Evolutionary conservation across 2,329 filamentous ascomycete genomes (phyloP), one percentile per base, ranked within the genome.

Genomic region (Alternaria brassicicola): DNA sequence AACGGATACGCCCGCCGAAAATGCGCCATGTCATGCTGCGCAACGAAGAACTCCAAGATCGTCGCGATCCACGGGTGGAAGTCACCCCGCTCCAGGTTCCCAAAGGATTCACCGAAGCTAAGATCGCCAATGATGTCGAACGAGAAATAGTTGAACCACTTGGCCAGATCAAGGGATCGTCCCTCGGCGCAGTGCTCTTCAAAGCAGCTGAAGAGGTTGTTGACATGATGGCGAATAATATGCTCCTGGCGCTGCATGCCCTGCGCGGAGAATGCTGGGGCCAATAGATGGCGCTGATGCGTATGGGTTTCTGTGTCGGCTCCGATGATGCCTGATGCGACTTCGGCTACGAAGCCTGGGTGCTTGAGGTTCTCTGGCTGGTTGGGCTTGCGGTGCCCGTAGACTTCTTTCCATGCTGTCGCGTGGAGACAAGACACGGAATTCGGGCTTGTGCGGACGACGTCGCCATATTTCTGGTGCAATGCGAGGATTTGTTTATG

Each of bases 21-120:
- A 21, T 51, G 51, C 42, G 51, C 51, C 51, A 54, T 47, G 10
- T 54, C 51, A 30, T 54, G 51, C 6, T 54, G 51, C 13, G 64
- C 62, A 17, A 54, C 35, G 7, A 61, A 66, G 25, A 67, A 56
- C n/a, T 64, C 54, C 12, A 59, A 54, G n/a, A 66, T 67, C 3
- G 63, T 54, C 5, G 63, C 56, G 6, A 69, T 57, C 66, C 66
- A 69, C 25, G 63, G 65, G 8, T 59, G 61, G 38, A 67, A 69
- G 10, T 57, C 57, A 28, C 55, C 54, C n/a, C 50, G 25, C 9
- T 55, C 52, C 17, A 69, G 26, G 21, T 66, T 66, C 2, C 64
- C 68, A 54, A 69, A 84, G 0, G 81, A 76, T 6, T 80, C 78
- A 0, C 83, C 83, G 61, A 85, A 84, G 0, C 82, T 81, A 36